phyloP scores from a whole-genome alignment of 192 early-diverging fungal species.

The Rhizophagus sp. region DNA sequence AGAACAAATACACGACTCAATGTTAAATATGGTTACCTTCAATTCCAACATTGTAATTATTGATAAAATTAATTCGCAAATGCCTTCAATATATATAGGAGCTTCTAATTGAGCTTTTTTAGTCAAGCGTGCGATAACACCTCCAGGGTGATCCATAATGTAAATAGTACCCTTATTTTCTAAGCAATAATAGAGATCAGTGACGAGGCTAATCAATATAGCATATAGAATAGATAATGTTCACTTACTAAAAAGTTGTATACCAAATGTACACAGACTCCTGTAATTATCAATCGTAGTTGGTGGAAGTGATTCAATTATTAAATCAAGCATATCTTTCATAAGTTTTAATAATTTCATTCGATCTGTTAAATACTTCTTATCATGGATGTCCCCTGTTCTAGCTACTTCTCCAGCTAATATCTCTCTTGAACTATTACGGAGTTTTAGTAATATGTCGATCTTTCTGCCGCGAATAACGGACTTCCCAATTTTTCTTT shows the following conservation, averaged over 20 bases:
- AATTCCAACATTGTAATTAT: constrained; percentile 24
- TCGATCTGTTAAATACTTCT: background rate
- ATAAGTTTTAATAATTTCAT: constrained; percentile 17
- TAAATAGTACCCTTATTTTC: constrained; percentile 21
- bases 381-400: constrained; percentile 18
- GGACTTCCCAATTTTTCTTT: constrained; percentile 6
- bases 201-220: constrained; percentile 13
- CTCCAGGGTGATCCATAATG: background rate
- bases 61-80: constrained; percentile 9
- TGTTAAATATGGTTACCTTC: constrained; percentile 2
- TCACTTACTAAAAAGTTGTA: constrained; percentile 26
- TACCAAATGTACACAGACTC: constrained; percentile 5
- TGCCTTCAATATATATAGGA: constrained; percentile 10
- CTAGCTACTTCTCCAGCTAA: constrained; percentile 2
- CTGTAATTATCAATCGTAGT: constrained; percentile 17
- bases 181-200: constrained; percentile 7
- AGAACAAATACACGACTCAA: background rate
- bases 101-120: constrained; percentile 17
- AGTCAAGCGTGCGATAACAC: background rate
- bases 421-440: constrained; percentile 17
- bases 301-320: constrained; percentile 8
- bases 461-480: constrained; percentile 13
- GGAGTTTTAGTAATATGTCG: constrained; percentile 4
- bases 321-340: constrained; percentile 13
- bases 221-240: constrained; percentile 15